Base-by-base conservation (phyloP, 176 grass and related monocot species). In the Musa itinerans region DNA sequence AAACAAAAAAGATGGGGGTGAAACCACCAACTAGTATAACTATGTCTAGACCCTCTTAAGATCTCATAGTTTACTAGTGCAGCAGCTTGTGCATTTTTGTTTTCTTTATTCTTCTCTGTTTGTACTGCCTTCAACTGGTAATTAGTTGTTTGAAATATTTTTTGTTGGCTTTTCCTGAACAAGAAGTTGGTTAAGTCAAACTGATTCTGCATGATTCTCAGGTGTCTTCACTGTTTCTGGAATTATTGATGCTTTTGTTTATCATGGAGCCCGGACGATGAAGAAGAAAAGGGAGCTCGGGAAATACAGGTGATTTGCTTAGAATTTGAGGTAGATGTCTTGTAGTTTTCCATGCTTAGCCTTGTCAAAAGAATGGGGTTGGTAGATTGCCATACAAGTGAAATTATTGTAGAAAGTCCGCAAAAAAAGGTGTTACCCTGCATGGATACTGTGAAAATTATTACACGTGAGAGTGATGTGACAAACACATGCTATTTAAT, bases 221-320 rank as follows among this genome's bases (percentile, higher is more conserved):
- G 95, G 95, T 74, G 83, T 99, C 27, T 99, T 99, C 78, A 99
- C 91, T 0, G 88, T 99, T 54, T 87, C 95, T 15, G 95, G 95
- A 84, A 99, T 99, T 66, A 86, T 99, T 15, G 95, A 99, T 84
- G 89, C 95, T 1, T 94, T 99, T 76, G 84, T 99, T 83, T 94
- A 94, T 75, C 95, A 99, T 24, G 90, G 95, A 22, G 89, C 91
- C 68, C 92, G 87, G 78, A 89, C 83, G 0, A 88, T 99, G 1
- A 99, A 89, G 86, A 99, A 99, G 86, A 99, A 99, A 83, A 89
- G 86, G 83, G 95, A 92, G 73, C 76, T 99, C 29, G 91, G 95
- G 11, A 99, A 99, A 69, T 94, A 86, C 78, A 91, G 84, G 93
- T 99, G 75, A 90, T 84, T 61, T 69, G 56, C 61, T 65, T 72